Evolutionary conservation across 1,139 yeast genomes (phyloP).

Genomic region (Taphrina sp.): DNA sequence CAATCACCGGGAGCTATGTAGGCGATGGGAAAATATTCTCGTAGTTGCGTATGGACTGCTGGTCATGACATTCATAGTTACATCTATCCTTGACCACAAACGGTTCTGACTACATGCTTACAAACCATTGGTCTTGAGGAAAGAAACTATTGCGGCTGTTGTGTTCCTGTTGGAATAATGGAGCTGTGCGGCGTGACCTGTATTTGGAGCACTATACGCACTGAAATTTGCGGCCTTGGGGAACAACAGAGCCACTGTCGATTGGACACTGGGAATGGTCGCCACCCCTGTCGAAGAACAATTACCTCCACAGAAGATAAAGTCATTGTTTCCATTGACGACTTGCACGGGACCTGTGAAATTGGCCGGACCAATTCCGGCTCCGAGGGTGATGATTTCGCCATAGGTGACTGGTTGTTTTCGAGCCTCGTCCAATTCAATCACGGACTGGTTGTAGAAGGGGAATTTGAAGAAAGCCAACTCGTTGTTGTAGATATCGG

Average conservation of each 20-base stretch:
- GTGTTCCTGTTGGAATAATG: not conserved
- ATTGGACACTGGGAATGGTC: constrained; percentile 1
- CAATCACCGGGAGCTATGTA: too few relatives aligned
- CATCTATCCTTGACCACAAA: too few relatives aligned
- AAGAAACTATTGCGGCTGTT: not conserved
- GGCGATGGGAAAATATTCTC: too few relatives aligned
- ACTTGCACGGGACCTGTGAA: constrained; percentile 30
- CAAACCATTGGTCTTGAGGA: not conserved
- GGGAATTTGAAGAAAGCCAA: constrained; percentile 27
- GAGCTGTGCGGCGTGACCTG: constrained; percentile 9
- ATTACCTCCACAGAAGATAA: constrained; percentile 29
- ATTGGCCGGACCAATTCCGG: constrained; percentile 11
- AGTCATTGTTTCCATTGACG: constrained; percentile 23
- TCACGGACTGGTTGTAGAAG: constrained; percentile 9
- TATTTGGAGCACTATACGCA: not conserved
- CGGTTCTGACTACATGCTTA: too few relatives aligned
- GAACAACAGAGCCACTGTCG: constrained; percentile 4
- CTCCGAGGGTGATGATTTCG: constrained; percentile 21
- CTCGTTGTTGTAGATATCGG: constrained; percentile 6
- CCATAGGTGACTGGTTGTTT: constrained; percentile 30
- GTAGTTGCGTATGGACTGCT: too few relatives aligned
- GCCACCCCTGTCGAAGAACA: not conserved
- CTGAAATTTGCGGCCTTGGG: constrained; percentile 8
- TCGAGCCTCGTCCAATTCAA: constrained; percentile 20
- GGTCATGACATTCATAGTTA: too few relatives aligned